phyloP scores from a whole-genome alignment of 352 stramenopile species.

The Globisporangium viniferum region DNA sequence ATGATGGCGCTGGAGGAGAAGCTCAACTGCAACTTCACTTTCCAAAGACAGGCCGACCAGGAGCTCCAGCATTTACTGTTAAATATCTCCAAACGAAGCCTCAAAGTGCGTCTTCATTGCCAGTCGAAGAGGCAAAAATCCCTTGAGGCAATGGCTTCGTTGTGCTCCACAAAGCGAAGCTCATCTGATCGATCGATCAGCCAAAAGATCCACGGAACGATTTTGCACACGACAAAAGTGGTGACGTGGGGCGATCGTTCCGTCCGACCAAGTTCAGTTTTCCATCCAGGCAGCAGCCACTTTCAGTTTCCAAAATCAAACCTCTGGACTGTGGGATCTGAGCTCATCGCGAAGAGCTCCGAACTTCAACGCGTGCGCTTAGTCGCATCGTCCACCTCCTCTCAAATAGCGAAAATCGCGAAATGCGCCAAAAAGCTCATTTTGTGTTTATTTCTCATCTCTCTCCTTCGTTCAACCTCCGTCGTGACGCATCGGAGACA shows the following conservation, averaged over 20 bases:
- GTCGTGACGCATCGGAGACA: conserved; percentile 17
- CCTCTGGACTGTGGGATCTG: too few species aligned
- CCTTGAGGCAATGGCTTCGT: too few species aligned
- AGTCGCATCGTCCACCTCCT: neutral
- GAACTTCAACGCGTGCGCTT: neutral
- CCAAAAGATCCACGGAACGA: neutral
- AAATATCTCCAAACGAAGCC: neutral
- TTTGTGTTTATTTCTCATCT: too few species aligned
- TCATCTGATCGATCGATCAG: neutral
- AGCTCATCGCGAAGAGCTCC: neutral
- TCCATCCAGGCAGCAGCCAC: neutral
- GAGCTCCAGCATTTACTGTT: neutral
- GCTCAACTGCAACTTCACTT: neutral
- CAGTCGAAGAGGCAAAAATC: neutral
- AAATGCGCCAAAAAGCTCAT: neutral
- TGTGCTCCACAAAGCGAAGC: neutral
- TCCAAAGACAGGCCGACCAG: neutral
- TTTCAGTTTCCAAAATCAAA: neutral
- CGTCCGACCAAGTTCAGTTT: neutral
- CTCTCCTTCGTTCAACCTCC: conserved; percentile 6
- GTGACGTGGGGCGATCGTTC: neutral
- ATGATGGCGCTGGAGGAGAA: too few species aligned
- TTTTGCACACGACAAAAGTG: neutral
- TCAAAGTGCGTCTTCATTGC: neutral
- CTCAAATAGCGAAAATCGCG: neutral